phyloP scores from a whole-genome alignment of 2,329 filamentous ascomycete species.

The Colletotrichum ledebouriae region DNA sequence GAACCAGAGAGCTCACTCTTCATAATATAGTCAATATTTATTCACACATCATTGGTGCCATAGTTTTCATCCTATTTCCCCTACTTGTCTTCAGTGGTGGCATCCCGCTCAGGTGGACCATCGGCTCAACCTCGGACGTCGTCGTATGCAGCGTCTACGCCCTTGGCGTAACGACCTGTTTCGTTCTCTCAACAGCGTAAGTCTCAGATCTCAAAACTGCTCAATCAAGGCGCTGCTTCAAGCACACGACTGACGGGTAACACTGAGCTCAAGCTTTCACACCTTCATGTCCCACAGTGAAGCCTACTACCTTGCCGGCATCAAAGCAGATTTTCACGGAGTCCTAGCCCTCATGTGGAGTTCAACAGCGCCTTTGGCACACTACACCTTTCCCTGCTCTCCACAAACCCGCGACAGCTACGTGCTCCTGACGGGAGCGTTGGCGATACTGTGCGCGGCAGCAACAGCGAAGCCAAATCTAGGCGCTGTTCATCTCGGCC shows the following conservation, averaged over 20 bases:
- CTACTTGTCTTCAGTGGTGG: slow-evolving; percentile 53
- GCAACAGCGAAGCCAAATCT: slow-evolving; percentile 27
- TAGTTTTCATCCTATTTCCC: slow-evolving; percentile 55
- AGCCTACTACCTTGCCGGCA: slow-evolving; percentile 62
- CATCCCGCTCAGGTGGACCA: slow-evolving; percentile 52
- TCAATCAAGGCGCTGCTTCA: too few species aligned
- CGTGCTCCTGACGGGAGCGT: slow-evolving; percentile 50
- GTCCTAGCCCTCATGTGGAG: slow-evolving; percentile 74
- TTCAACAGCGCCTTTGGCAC: slow-evolving; percentile 70
- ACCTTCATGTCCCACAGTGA: slow-evolving; percentile 68
- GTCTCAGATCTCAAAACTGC: slow-evolving; percentile 31
- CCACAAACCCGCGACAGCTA: slow-evolving; percentile 52
- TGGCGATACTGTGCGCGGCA: slow-evolving; percentile 54
- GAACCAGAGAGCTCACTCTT: too few species aligned
- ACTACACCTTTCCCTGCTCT: slow-evolving; percentile 62
- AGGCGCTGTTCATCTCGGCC: slow-evolving; percentile 38
- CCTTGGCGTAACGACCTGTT: slow-evolving; percentile 59
- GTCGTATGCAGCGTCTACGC: slow-evolving; percentile 60
- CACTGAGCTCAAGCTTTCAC: slow-evolving; percentile 61
- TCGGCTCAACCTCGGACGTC: slow-evolving; percentile 54
- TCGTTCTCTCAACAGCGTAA: slow-evolving; percentile 59
- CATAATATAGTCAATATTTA: slow-evolving; percentile 58
- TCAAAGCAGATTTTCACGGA: slow-evolving; percentile 72
- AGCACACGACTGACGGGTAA: too few species aligned
- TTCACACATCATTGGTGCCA: slow-evolving; percentile 58